Evolutionary conservation across 2,329 filamentous ascomycete genomes (phyloP), one percentile per base, ranked within the genome.

Genomic region (Aureobasidium melanogenum): DNA sequence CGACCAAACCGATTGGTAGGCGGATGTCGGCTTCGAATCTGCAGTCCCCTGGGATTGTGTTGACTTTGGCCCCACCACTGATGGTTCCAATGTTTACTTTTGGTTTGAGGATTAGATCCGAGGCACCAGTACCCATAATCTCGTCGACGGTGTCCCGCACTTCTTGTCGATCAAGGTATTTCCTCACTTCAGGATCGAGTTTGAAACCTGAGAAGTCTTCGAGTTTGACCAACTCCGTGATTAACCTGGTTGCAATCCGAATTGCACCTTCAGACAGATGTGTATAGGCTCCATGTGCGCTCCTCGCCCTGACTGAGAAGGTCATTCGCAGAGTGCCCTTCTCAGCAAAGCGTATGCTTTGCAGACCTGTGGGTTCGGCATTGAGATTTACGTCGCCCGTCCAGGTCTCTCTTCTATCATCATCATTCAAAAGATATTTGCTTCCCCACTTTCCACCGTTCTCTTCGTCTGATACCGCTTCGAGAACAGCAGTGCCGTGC

Each of bases 31-130:
- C 69, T 63, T 76, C 74, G 60, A 77, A 75, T 1, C 66, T 62
- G 50, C 73, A 76, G 17, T 63, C 47, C 4, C 72, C 70, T 0
- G 75, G 73, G 28, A 77, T 76, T 67, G 75, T 74, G 62, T 77
- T 77, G 63, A 77, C 74, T 60, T 77, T 76, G 10, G 72, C 62
- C 2, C 75, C 76, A 6, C 75, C 75, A 28, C 68, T 65, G n/a
- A 77, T 72, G 5, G 70, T 72, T 10, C 75, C 75, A 38, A 76
- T 74, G 58, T 76, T 76, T 12, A 78, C 66, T 0, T 74, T 77
- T 0, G 75, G 71, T 43, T 64, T 68, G 6, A 71, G 60, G 44
- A 74, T 67, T 9, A 70, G 69, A 39, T 70, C 66, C 6, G 69
- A 67, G 7, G 74, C 71, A 0, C 74, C 73, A 26, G 63, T 14